Base-by-base conservation (phyloP, 2,329 filamentous ascomycete species). In the Fusarium papillatum region DNA sequence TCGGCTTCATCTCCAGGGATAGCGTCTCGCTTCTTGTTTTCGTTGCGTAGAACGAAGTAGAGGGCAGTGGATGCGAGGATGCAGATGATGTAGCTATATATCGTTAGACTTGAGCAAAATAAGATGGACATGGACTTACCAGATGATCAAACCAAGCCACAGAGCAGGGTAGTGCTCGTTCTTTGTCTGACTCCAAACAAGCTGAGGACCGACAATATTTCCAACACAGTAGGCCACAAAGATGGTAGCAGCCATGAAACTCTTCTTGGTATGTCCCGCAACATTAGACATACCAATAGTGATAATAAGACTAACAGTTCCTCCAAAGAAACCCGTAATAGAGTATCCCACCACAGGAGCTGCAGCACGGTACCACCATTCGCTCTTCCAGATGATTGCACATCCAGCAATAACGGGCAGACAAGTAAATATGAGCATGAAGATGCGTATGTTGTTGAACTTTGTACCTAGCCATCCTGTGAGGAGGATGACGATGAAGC, bases 231-330 rank as follows among this genome's bases (percentile, higher is more conserved):
- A 95, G 1, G 92, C 93, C 0, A 94, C 92, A 73, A 95, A 95
- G 2, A 94, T 93, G 0, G 92, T 91, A 0, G 92, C 91, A 0
- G 93, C 92, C 88, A 94, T 95, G 78, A 93, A 92, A 74, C 91
- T 93, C 86, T 95, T 95, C 85, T 95, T 95, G 0, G 93, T 95
- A 29, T 93, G 90, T 0, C 94, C 94, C 0, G 93, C 93, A 0
- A 95, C 93, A 75, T 95, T 95, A 14, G 90, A 90, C 87, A 88
- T 88, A 39, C 87, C 87, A 8, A 90, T 73, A 0, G 87, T 87
- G 73, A 90, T 88, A 64, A 86, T 85, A 50, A 90, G 84, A 53
- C 90, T 92, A 1, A 94, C 93, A 0, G 94, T 93, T 0, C 90
- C 91, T 1, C 93, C 93, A 74, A 95, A 95, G 75, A 93, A 94